These are phyloP conservation scores for Gleditsia sinensis DNA, from an alignment of 306 rosid genomes.

Conservation along the genomic window DNA sequence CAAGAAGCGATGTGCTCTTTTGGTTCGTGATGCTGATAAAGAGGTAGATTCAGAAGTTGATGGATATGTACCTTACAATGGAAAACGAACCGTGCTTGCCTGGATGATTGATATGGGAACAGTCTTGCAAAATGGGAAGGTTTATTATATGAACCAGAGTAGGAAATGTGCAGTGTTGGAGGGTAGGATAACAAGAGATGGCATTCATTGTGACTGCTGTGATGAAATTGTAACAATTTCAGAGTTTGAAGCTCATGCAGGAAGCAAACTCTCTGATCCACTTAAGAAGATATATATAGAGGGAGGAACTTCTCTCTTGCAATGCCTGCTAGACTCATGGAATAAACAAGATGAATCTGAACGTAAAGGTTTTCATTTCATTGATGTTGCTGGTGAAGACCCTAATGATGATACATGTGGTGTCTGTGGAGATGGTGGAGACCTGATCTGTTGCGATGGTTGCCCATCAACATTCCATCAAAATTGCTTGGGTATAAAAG, in stretches of 20 bases:
- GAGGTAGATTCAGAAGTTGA: conserved; percentile 65
- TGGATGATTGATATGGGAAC: conserved; percentile 95
- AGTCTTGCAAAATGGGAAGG: conserved; percentile 63
- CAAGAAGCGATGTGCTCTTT: conserved; percentile 56
- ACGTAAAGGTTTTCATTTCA: conserved; percentile 54
- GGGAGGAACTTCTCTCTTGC: conserved; percentile 72
- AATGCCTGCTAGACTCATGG: conserved; percentile 91
- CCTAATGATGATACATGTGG: conserved; percentile 98
- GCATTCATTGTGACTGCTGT: conserved; percentile 88
- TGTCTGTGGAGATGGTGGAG: conserved; percentile 97
- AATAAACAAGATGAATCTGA: conserved; percentile 77
- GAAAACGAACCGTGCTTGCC: conserved; percentile 79
- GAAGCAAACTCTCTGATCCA: conserved; percentile 58
- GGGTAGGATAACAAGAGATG: conserved; percentile 77
- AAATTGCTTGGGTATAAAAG: conserved; percentile 82
- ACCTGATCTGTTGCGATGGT: conserved; percentile 91
- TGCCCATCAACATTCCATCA: conserved; percentile 98
- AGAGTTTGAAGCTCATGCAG: conserved; percentile 75
- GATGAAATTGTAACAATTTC: conserved; percentile 54
- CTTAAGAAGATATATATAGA: conserved; percentile 60
- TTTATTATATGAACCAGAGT: conserved; percentile 53
- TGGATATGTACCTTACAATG: conserved; percentile 74
- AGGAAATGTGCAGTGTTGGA: conserved; percentile 45
- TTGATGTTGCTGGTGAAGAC: conserved; percentile 82
- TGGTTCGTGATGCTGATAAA: conserved; percentile 71